Evolutionary conservation across 2,329 filamentous ascomycete species (phyloP).

Genomic region (Venturia carpophila): DNA sequence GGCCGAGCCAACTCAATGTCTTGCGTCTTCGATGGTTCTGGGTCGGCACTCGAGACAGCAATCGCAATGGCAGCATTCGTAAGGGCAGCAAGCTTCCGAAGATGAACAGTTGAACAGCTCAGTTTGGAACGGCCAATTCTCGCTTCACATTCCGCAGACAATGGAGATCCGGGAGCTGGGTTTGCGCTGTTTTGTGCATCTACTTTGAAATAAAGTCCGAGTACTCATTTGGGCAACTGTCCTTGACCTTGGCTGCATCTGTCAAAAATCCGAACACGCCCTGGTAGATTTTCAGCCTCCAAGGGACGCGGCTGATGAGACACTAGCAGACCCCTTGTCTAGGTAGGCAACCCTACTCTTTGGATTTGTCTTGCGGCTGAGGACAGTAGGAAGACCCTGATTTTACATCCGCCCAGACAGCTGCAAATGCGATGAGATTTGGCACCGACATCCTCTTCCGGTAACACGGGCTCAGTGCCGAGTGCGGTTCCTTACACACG

Average conservation of each 20-base stretch:
- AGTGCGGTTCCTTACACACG: neutral
- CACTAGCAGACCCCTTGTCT: neutral
- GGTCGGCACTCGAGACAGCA: neutral
- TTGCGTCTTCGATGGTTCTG: neutral
- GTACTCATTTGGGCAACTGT: neutral
- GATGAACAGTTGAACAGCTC: neutral
- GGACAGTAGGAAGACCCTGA: neutral
- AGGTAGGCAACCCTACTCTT: neutral
- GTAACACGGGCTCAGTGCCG: neutral
- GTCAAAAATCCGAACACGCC: neutral
- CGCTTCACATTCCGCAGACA: neutral
- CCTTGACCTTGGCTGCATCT: neutral
- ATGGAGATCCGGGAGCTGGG: too few species aligned
- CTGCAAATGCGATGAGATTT: neutral
- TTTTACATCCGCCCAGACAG: neutral
- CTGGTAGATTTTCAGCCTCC: neutral
- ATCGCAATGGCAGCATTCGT: neutral
- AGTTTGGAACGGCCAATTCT: neutral
- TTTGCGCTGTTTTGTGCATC: neutral
- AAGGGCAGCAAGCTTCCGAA: neutral
- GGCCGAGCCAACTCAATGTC: neutral
- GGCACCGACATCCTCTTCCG: neutral
- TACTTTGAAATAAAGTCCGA: neutral
- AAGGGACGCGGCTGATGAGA: slow-evolving; percentile 7
- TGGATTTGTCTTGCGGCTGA: neutral